phyloP scores from a whole-genome alignment of 257 asterid species.

The Ehretia macrophylla region DNA sequence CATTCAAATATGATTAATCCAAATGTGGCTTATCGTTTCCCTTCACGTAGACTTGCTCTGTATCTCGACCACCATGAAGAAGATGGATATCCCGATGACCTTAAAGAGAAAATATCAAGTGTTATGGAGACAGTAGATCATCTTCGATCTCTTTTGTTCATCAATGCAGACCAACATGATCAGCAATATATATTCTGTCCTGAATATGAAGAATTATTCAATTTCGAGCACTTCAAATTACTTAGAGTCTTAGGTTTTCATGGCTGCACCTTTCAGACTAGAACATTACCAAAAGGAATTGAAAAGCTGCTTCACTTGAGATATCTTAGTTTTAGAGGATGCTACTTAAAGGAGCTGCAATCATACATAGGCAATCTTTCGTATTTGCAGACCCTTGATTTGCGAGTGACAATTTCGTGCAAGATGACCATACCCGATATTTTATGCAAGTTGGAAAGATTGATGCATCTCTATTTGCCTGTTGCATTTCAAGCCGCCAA shows the following conservation, averaged over 20 bases:
- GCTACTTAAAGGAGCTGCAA: conserved; percentile 7
- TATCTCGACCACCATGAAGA: background rate
- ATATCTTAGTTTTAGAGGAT: conserved; percentile 12
- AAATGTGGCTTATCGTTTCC: background rate
- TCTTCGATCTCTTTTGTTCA: background rate
- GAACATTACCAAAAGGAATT: conserved; percentile 20
- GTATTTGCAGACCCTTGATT: conserved; percentile 18
- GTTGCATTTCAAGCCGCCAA: background rate
- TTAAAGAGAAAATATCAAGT: background rate
- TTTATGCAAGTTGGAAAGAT: background rate
- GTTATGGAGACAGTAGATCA: background rate
- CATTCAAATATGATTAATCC: background rate
- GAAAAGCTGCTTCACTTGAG: conserved; percentile 23
- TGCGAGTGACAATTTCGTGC: background rate
- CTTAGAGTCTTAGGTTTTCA: conserved; percentile 26
- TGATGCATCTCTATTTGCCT: conserved; percentile 30
- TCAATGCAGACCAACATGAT: background rate
- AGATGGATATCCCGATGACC: background rate
- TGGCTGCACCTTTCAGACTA: conserved; percentile 13
- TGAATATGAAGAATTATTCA: background rate
- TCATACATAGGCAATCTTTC: background rate
- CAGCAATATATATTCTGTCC: background rate
- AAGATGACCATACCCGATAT: conserved; percentile 1
- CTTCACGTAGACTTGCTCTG: background rate
- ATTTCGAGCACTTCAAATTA: conserved; percentile 11